Evolutionary conservation across 202 grass and related monocot genomes (phyloP), one percentile per base, ranked within the genome.

Genomic region (Carex arenaria): DNA sequence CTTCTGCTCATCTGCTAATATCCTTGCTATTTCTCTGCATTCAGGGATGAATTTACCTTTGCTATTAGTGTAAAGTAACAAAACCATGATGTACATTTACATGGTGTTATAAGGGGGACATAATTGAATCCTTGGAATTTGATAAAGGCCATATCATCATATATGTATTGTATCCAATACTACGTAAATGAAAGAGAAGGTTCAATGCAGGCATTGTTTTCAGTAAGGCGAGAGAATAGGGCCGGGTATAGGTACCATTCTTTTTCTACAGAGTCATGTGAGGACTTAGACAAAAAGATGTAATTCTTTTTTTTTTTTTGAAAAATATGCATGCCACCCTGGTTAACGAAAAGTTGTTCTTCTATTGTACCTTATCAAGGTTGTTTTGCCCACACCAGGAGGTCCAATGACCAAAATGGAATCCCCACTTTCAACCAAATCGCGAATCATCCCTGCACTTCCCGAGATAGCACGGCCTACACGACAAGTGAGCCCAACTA

Each of bases 341-440:
- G 43, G 12, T 74, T 18, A 73, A 28, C 28, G 3, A 10, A 76
- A 56, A 55, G 22, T 0, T 76, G 45, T 76, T 51, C 15, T n/a
- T 77, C 52, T 36, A 38, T 60, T 63, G 10, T 89, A 98, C 95
- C 95, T 92, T 72, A 98, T 98, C 67, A 98, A 88, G 83, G 95
- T 98, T 4, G 95, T 98, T 79, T 98, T 98, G 64, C 95, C 95
- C 76, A 98, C 95, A 61, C 95, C 93, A 28, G 95, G 95, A 83
- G 95, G 89, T 49, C 95, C 95, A 75, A 95, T 98, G 38, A 98
- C 91, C 86, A 98, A 85, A 84, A 95, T 95, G 1, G 95, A 98
- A 72, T 93, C 92, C 30, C 89, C 87, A 38, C 89, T 69, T 28
- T 90, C 91, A 3, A 98, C 92, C 42, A 98, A 76, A 86, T 98